Evolutionary conservation across 139 green algal genomes (phyloP).

Genomic region (Chloropicon primus): DNA sequence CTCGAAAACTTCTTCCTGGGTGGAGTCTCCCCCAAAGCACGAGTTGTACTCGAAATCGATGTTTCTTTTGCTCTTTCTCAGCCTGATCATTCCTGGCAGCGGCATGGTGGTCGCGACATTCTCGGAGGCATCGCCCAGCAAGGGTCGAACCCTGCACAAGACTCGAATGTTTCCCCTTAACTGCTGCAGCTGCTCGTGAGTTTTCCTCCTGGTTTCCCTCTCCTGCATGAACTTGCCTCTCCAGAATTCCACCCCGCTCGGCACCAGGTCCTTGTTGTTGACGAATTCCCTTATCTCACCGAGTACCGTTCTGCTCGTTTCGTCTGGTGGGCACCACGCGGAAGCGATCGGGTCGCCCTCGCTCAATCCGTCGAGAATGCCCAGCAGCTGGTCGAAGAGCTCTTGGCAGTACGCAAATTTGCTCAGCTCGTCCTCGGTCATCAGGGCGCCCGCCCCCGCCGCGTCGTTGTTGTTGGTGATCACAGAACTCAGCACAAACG

Average conservation of each 20-base stretch:
- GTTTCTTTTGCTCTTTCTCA: background rate
- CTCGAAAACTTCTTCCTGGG: slow-evolving; percentile 67
- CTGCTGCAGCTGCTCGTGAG: background rate
- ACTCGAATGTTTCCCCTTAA: background rate
- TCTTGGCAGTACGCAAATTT: background rate
- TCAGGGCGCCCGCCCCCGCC: no score
- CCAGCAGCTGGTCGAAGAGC: background rate
- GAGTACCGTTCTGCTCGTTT: background rate
- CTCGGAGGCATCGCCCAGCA: background rate
- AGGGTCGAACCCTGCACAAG: background rate
- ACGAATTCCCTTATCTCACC: background rate
- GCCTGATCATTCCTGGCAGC: background rate
- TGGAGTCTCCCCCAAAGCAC: slow-evolving; percentile 34
- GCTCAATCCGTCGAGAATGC: no score
- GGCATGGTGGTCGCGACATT: background rate
- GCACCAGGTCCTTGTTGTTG: background rate
- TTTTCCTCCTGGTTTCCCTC: background rate
- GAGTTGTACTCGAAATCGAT: background rate
- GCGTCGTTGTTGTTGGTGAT: background rate
- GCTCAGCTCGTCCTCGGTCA: background rate
- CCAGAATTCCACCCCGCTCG: background rate
- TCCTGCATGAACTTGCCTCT: background rate
- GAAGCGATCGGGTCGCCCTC: background rate
- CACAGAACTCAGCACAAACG: background rate
- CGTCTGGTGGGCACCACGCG: background rate